Evolutionary conservation across 352 stramenopile species (phyloP), one percentile per base, ranked within the genome.

Genomic region (Phytophthora europaea): DNA sequence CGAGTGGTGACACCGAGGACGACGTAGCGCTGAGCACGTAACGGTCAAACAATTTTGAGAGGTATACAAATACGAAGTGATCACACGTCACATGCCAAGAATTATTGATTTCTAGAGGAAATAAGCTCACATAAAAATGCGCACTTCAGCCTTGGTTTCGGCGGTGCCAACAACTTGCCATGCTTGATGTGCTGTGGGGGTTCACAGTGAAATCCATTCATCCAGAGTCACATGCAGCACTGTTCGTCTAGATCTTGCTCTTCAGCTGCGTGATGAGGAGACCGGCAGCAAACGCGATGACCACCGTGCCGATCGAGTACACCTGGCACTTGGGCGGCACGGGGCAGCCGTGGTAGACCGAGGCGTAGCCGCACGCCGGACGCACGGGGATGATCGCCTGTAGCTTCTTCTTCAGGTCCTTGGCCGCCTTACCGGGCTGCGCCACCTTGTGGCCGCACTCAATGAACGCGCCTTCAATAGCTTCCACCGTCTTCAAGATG

Each of bases 271-370:
- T 78, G 54, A 91, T 68, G 12, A 91, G 28, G 45, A 91, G 79
- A n/a, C 88, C 88, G 16, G 78, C 81, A 13, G 75, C 82, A 67
- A 94, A 92, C 4, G 88, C 86, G 7, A 87, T 65, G 22, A 76
- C 73, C 50, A 94, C 75, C 31, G 81, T 82, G 54, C 72, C 84
- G 51, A 94, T 74, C 3, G 88, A 88, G 61, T 83, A 92, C 33
- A 93, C 55, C 67, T 92, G 88, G 73, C 85, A 93, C 70, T 82
- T 86, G n/a, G 83, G 75, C 13, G 88, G 88, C 52, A 93, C 82
- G 6, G 84, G 83, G 75, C 87, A 93, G 20, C 86, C 83, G 53
- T 87, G 83, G 72, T 82, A 88, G 5, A 78, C 66, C 18, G 66
- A 80, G 4, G 58, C 50, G 52, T 82, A 88, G 58, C 61, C 75